These are phyloP conservation scores for Zasmidium angulare DNA, from an alignment of 2,329 filamentous ascomycete genomes.

Conservation along the genomic window DNA sequence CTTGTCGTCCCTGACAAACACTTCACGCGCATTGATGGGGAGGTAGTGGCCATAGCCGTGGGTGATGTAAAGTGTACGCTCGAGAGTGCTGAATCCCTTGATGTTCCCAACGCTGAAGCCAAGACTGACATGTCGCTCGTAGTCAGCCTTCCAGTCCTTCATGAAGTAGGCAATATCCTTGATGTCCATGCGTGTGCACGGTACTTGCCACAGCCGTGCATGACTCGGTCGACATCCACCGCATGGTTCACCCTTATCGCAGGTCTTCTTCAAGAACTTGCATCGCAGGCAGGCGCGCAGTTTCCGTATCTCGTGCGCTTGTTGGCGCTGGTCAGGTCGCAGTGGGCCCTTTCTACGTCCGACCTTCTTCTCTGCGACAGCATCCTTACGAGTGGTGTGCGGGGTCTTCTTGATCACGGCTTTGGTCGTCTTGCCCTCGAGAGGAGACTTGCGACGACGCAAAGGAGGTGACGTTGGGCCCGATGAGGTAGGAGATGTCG, in stretches of 20 bases:
- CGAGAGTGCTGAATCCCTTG: constrained; percentile 71
- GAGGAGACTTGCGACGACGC: constrained; percentile 60
- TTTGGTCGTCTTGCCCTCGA: constrained; percentile 78
- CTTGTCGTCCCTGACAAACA: constrained; percentile 86
- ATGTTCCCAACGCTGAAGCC: constrained; percentile 93
- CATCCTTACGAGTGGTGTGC: constrained; percentile 73
- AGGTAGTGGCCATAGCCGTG: constrained; percentile 94
- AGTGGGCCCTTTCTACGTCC: constrained; percentile 87
- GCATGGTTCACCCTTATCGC: constrained; percentile 95
- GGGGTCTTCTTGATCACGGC: constrained; percentile 75
- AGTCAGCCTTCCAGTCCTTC: constrained; percentile 99
- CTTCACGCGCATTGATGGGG: constrained; percentile 89
- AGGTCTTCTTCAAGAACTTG: constrained; percentile 99
- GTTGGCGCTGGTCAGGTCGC: constrained; percentile 89
- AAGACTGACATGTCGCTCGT: constrained; percentile 82
- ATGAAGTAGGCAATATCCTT: constrained; percentile 98
- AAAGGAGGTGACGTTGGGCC: constrained; percentile 49
- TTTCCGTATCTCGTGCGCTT: constrained; percentile 95
- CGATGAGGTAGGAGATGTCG: constrained; percentile 35
- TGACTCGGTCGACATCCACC: constrained; percentile 94
- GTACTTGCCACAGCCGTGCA: constrained; percentile 93
- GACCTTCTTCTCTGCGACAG: constrained; percentile 80
- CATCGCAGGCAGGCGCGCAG: constrained; percentile 89
- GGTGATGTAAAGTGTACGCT: constrained; percentile 81
- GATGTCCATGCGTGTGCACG: constrained; percentile 96